These are phyloP conservation scores for Russula lepida DNA, from an alignment of 768 basidiomycete species.

Conservation along the genomic window DNA sequence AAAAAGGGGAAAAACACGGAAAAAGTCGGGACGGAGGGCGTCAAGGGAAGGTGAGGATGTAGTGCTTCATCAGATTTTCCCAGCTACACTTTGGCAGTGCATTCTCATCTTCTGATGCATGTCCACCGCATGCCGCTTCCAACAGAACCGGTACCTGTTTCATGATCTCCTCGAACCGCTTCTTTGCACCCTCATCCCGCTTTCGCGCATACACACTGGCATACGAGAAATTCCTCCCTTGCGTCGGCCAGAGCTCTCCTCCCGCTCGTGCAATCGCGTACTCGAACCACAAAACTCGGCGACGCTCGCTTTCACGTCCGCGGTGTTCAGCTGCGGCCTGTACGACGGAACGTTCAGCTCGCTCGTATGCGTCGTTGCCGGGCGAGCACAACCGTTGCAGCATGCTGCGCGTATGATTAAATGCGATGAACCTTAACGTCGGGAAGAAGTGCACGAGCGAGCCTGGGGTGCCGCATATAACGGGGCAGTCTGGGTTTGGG, in stretches of 20 bases:
- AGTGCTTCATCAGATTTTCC: slow-evolving; percentile 51
- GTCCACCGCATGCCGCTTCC: slow-evolving; percentile 37
- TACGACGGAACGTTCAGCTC: slow-evolving; percentile 37
- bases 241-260: background rate
- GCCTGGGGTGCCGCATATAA: slow-evolving; percentile 77
- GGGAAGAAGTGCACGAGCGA: slow-evolving; percentile 64
- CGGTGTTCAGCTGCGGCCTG: slow-evolving; percentile 26
- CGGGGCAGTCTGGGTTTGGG: slow-evolving; percentile 70
- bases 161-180: slow-evolving; percentile 30
- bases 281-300: slow-evolving; percentile 12
- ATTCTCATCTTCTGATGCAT: slow-evolving; percentile 26
- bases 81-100: slow-evolving; percentile 48
- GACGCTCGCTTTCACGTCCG: background rate
- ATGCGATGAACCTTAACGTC: slow-evolving; percentile 42
- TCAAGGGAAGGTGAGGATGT: slow-evolving; percentile 58
- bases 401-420: slow-evolving; percentile 32
- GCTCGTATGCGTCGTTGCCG: slow-evolving; percentile 34
- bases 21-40: background rate
- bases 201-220: slow-evolving; percentile 9
- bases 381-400: slow-evolving; percentile 32
- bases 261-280: slow-evolving; percentile 8
- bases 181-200: slow-evolving; percentile 23
- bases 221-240: slow-evolving; percentile 6
- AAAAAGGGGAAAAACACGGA: background rate
- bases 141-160: slow-evolving; percentile 27